Percentiles rank a stretch among this genome's conserved stretches.
These are phyloP conservation scores for Holtermannia corniformis DNA, from an alignment of 768 basidiomycete species.

Conservation along the genomic window DNA sequence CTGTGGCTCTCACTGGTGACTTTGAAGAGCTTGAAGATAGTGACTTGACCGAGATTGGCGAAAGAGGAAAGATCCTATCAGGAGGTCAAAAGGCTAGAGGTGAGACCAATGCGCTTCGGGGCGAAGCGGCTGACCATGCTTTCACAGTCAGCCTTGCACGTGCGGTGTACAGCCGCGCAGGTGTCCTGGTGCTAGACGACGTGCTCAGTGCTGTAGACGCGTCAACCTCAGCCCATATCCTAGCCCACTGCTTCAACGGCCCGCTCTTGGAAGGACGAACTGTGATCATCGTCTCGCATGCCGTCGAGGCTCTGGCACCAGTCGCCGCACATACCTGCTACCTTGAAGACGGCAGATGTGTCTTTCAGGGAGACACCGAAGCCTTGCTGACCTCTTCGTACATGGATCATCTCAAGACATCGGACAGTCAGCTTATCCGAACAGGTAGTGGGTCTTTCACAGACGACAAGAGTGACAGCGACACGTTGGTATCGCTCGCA, in stretches of 20 bases:
- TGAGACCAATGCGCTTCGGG: background rate
- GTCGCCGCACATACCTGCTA: slow-evolving; percentile 32
- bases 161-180: slow-evolving; percentile 53
- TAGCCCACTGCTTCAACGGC: slow-evolving; percentile 47
- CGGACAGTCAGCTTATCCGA: too few species aligned
- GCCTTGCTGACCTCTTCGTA: slow-evolving; percentile 18
- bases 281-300: slow-evolving; percentile 47
- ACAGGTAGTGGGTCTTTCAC: too few species aligned
- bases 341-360: slow-evolving; percentile 20
- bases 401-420: slow-evolving; percentile 19
- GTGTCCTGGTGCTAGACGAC: slow-evolving; percentile 59
- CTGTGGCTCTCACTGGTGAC: slow-evolving; percentile 43
- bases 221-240: slow-evolving; percentile 49
- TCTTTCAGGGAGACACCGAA: slow-evolving; percentile 16
- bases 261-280: slow-evolving; percentile 48
- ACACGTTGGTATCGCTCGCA: too few species aligned
- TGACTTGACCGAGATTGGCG: slow-evolving; percentile 61
- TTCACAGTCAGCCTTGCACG: slow-evolving; percentile 49
- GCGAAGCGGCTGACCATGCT: background rate
- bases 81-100: slow-evolving; percentile 55
- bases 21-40: slow-evolving; percentile 51
- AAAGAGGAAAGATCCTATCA: slow-evolving; percentile 45
- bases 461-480: too few species aligned
- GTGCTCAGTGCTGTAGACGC: slow-evolving; percentile 58
- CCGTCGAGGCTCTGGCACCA: slow-evolving; percentile 34